These are phyloP conservation scores for Thelonectria discophora DNA, from an alignment of 2,329 filamentous ascomycete genomes.

Conservation along the genomic window DNA sequence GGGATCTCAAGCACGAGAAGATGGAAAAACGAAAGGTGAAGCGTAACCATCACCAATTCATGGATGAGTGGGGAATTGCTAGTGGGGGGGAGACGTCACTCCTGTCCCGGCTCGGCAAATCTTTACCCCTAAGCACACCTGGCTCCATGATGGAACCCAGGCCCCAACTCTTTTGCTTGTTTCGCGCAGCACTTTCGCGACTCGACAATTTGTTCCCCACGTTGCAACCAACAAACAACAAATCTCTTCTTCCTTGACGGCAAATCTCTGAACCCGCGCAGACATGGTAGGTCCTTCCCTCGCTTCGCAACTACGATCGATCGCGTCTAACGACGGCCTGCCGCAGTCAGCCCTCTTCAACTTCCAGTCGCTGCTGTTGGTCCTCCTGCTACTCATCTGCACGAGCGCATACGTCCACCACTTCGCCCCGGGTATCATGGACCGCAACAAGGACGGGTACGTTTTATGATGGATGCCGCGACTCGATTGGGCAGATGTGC, in stretches of 20 bases:
- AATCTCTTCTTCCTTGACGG: background rate
- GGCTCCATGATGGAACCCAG: conserved; percentile 32
- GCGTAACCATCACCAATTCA: conserved; percentile 18
- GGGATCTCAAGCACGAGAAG: background rate
- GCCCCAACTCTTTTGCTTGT: conserved; percentile 22
- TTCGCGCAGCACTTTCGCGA: conserved; percentile 21
- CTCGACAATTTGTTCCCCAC: conserved; percentile 18
- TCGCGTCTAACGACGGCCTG: conserved; percentile 25
- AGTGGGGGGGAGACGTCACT: conserved; percentile 40
- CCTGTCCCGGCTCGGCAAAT: conserved; percentile 46
- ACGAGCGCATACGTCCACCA: conserved; percentile 94
- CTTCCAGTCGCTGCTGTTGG: conserved; percentile 95
- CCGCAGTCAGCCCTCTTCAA: conserved; percentile 94
- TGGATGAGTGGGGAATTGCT: conserved; percentile 30
- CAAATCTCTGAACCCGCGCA: conserved; percentile 14
- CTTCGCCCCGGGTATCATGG: conserved; percentile 87
- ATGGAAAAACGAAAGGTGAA: background rate
- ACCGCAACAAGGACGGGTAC: conserved; percentile 91
- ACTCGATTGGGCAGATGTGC: conserved; percentile 14
- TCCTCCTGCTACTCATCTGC: conserved; percentile 94
- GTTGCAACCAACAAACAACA: conserved; percentile 9
- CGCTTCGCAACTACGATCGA: background rate
- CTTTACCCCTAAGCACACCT: conserved; percentile 49
- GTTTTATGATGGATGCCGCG: conserved; percentile 35
- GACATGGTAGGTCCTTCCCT: conserved; percentile 39